Percentiles rank a stretch among this genome's conserved stretches.
These are phyloP conservation scores for Phialophora chinensis DNA, from an alignment of 2,329 filamentous ascomycete genomes.

Conservation along the genomic window DNA sequence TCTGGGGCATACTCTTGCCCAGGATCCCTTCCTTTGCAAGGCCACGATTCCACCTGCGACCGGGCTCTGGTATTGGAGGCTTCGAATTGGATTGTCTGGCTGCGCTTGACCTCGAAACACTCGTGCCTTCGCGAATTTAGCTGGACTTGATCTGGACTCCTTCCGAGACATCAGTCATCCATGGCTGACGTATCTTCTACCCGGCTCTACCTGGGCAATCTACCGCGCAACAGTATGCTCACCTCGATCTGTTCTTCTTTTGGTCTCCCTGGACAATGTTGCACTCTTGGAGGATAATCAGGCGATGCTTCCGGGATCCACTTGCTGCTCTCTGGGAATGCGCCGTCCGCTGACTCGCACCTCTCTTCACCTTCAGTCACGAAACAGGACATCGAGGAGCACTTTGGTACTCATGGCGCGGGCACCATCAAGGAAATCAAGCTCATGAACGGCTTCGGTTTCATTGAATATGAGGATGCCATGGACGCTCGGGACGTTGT, in stretches of 20 bases:
- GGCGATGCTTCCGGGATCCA: conserved; percentile 27
- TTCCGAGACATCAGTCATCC: conserved; percentile 9
- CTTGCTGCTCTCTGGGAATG: conserved; percentile 19
- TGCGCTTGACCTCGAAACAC: conserved; percentile 6
- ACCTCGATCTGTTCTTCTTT: conserved; percentile 27
- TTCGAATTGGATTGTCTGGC: conserved; percentile 9
- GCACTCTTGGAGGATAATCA: conserved; percentile 33
- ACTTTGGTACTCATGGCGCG: conserved; percentile 94
- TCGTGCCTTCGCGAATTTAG: conserved; percentile 1
- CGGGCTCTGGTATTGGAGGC: not conserved
- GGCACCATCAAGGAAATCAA: conserved; percentile 99
- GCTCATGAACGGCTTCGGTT: conserved; percentile 99
- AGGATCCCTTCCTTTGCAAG: not conserved
- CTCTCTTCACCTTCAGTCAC: conserved; percentile 67
- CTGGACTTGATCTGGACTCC: conserved; percentile 18
- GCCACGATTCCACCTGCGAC: not conserved
- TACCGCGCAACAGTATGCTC: conserved; percentile 88
- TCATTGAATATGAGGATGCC: conserved; percentile 98
- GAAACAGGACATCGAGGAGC: conserved; percentile 93
- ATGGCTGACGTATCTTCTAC: conserved; percentile 93
- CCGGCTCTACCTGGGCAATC: conserved; percentile 95
- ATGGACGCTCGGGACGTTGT: conserved; percentile 99
- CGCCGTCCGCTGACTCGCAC: conserved; percentile 35
- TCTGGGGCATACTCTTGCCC: not conserved
- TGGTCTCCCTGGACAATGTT: conserved; percentile 35